Percentiles rank a stretch among this genome's conserved stretches.
phyloP scores from a whole-genome alignment of 169 alveolate genomes.

The Cytauxzoon felis region DNA sequence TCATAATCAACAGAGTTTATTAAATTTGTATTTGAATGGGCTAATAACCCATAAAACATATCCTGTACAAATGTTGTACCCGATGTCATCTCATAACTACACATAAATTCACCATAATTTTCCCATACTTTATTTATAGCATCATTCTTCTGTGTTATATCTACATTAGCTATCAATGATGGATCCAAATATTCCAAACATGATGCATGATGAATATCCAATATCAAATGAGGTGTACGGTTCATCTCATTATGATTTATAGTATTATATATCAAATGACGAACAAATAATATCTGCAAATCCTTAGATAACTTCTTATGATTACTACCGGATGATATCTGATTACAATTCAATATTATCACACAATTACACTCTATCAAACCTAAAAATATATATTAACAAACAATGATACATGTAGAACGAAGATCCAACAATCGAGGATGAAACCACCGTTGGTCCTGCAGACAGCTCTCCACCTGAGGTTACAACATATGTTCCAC shows the following conservation, averaged over 20 bases:
- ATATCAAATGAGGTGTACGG: conserved; percentile 36
- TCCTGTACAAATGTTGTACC: conserved; percentile 75
- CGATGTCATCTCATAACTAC: conserved; percentile 73
- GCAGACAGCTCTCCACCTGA: too few relatives aligned
- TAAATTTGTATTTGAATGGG: conserved; percentile 69
- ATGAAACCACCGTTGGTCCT: conserved; percentile 35
- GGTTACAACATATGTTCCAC: too few relatives aligned
- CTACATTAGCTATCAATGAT: conserved; percentile 65
- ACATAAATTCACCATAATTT: conserved; percentile 74
- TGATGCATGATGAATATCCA: conserved; percentile 69
- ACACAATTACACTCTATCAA: conserved; percentile 22
- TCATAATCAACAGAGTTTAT: conserved; percentile 66
- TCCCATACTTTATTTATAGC: conserved; percentile 73
- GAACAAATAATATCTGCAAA: conserved; percentile 44
- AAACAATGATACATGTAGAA: conserved; percentile 45
- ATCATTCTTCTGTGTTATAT: conserved; percentile 61
- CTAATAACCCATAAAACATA: conserved; percentile 73
- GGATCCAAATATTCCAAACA: conserved; percentile 76
- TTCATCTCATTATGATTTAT: neutral
- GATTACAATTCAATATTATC: conserved; percentile 41
- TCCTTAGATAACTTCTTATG: conserved; percentile 41
- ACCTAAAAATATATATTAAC: conserved; percentile 32
- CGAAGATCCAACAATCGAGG: too few relatives aligned
- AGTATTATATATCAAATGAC: conserved; percentile 23
- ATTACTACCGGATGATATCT: conserved; percentile 1